phyloP scores from a whole-genome alignment of 306 rosid species.

The Quercus engelmannii region DNA sequence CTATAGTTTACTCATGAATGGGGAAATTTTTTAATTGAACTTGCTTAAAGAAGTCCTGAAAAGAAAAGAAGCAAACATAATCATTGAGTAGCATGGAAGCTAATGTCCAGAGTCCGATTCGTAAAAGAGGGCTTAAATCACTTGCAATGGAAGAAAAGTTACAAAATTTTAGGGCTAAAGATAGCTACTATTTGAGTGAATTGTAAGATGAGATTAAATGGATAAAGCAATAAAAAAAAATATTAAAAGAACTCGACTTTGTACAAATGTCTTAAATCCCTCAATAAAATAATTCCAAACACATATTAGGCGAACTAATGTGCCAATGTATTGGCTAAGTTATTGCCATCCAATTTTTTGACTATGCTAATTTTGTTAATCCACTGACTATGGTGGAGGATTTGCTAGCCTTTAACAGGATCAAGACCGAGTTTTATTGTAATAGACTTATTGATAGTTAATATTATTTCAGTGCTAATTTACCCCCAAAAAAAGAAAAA shows the following conservation, averaged over 20 bases:
- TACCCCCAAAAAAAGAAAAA: no score
- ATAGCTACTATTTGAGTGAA: not conserved
- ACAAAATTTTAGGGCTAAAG: not conserved
- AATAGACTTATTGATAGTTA: no score
- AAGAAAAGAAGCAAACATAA: constrained; percentile 13
- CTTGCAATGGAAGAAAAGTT: constrained; percentile 18
- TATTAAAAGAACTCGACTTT: not conserved
- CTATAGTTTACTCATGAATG: not conserved
- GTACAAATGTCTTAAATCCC: not conserved
- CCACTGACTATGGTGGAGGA: no score
- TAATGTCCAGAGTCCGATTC: constrained; percentile 27
- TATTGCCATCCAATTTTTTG: no score
- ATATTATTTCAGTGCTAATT: no score
- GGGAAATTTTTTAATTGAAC: not conserved
- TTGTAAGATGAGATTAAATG: not conserved
- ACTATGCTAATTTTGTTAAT: no score
- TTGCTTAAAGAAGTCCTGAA: not conserved
- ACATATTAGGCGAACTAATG: no score
- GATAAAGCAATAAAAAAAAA: not conserved
- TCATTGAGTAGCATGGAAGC: constrained; percentile 46
- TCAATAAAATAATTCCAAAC: not conserved
- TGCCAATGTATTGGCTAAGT: no score
- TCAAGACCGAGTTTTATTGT: no score
- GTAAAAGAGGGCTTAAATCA: constrained; percentile 24
- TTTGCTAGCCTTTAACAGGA: no score